Conservation (phyloP, 1,139 yeast species). For the Neolecta irregularis region DNA sequence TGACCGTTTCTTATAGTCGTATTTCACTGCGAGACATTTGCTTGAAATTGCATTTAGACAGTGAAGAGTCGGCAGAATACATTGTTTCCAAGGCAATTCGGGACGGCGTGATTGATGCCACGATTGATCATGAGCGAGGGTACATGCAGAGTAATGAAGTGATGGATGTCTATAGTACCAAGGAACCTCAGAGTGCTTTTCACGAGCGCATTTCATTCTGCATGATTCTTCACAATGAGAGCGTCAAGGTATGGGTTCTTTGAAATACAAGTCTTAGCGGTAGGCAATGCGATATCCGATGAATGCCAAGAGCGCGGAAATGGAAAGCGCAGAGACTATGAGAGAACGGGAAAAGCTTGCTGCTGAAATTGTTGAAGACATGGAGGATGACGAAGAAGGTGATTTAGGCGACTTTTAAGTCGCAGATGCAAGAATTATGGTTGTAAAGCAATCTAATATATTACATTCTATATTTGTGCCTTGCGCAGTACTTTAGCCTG, state of each 20-base stretch:
- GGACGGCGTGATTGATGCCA: slow-evolving; percentile 95
- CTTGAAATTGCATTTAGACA: slow-evolving; percentile 75
- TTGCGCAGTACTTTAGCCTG: too few species aligned
- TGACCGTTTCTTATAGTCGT: slow-evolving; percentile 78
- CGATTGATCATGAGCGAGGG: slow-evolving; percentile 79
- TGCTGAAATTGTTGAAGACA: slow-evolving; percentile 32
- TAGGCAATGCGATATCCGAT: slow-evolving; percentile 77
- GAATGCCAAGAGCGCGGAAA: slow-evolving; percentile 33
- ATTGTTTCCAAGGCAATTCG: slow-evolving; percentile 92
- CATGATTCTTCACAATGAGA: slow-evolving; percentile 76
- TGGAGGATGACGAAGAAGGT: slow-evolving; percentile 30
- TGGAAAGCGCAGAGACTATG: slow-evolving; percentile 42
- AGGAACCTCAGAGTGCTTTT: slow-evolving; percentile 72
- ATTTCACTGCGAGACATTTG: slow-evolving; percentile 85
- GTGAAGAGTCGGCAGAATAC: slow-evolving; percentile 92
- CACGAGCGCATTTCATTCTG: slow-evolving; percentile 91
- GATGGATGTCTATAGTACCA: slow-evolving; percentile 73
- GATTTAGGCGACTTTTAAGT: slow-evolving; percentile 15
- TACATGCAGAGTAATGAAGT: slow-evolving; percentile 83
- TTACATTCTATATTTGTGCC: too few species aligned
- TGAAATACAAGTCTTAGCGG: background rate
- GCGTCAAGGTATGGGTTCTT: slow-evolving; percentile 38
- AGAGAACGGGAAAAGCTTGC: slow-evolving; percentile 41
- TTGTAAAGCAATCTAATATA: too few species aligned
- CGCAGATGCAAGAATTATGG: too few species aligned